phyloP scores from a whole-genome alignment of 768 basidiomycete genomes.

The Russula foetens region DNA sequence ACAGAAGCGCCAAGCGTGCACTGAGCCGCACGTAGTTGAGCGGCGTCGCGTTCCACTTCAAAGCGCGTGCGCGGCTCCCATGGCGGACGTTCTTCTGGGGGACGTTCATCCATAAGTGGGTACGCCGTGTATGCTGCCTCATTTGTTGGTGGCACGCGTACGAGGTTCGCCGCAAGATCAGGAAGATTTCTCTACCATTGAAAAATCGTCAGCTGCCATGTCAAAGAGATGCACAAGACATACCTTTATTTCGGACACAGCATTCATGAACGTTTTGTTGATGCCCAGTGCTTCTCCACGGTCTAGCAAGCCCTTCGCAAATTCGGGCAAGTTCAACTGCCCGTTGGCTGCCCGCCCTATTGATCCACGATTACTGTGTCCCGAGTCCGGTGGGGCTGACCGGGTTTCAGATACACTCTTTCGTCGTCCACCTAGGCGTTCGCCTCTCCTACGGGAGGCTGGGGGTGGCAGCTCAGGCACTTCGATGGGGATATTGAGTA shows the following conservation, averaged over 20 bases:
- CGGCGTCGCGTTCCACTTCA: constrained; percentile 60
- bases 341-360: constrained; percentile 23
- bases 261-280: constrained; percentile 75
- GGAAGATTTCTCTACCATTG: constrained; percentile 52
- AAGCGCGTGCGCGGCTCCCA: constrained; percentile 66
- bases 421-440: constrained; percentile 27
- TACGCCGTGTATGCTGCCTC: constrained; percentile 40
- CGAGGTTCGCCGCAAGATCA: constrained; percentile 64
- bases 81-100: constrained; percentile 48
- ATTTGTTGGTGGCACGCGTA: constrained; percentile 43
- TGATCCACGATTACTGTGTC: constrained; percentile 11
- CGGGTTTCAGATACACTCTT: constrained; percentile 22
- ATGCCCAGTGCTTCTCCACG: constrained; percentile 75
- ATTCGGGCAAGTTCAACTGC: constrained; percentile 56
- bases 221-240: constrained; percentile 18
- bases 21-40: constrained; percentile 46
- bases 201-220: constrained; percentile 11
- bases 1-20: constrained; percentile 61
- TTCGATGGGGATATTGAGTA: constrained; percentile 66
- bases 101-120: constrained; percentile 54
- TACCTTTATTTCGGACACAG: constrained; percentile 71
- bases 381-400: neutral
- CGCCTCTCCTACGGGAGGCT: constrained; percentile 30
- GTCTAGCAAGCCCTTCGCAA: constrained; percentile 66
- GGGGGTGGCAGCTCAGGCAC: constrained; percentile 41